These are phyloP conservation scores for Solanum gracilifrons DNA, from an alignment of 257 asterid species.

Conservation along the genomic window DNA sequence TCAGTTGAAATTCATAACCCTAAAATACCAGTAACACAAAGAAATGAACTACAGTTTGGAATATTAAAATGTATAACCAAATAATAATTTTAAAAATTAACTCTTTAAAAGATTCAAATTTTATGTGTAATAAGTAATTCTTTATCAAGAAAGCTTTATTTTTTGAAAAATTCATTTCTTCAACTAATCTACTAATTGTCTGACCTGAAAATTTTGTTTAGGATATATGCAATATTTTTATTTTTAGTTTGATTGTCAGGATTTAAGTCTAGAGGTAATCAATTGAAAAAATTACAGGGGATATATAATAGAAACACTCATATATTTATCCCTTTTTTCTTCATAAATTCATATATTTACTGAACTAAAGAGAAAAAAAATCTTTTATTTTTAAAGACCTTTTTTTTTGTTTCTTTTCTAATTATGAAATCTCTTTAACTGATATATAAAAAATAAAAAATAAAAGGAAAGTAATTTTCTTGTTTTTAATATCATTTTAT, in stretches of 20 bases:
- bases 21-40: neutral
- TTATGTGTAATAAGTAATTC: neutral
- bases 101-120: neutral
- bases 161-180: no score
- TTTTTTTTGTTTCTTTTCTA: no score
- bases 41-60: neutral
- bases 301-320: neutral
- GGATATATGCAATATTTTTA: no score
- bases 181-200: neutral
- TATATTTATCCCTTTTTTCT: no score
- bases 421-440: neutral
- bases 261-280: neutral
- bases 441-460: no score
- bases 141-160: no score
- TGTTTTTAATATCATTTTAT: no score
- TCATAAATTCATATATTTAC: neutral
- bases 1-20: neutral
- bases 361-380: neutral
- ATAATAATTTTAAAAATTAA: no score
- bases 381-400: neutral
- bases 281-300: neutral
- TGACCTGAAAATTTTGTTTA: neutral
- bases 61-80: neutral
- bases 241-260: neutral
- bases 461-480: neutral